Evolutionary conservation across 495 filamentous ascomycete species (phyloP).

Genomic region (Aspergillus nidulans): DNA sequence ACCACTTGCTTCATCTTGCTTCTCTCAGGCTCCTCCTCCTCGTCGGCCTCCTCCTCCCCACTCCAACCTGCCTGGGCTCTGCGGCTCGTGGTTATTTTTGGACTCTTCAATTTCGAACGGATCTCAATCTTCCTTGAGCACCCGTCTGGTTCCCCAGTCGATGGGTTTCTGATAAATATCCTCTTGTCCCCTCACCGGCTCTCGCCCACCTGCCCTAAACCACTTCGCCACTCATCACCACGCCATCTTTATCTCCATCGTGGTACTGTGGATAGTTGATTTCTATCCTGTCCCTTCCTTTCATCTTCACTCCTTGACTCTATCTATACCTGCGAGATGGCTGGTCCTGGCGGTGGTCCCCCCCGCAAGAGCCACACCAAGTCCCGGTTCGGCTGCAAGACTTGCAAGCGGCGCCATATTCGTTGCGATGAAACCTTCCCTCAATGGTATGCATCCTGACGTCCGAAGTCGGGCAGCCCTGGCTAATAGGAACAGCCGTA

Average conservation of each 20-base stretch:
- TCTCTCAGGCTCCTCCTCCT: constrained; percentile 3
- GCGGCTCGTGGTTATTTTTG: constrained; percentile 32
- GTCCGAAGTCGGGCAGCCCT: background rate
- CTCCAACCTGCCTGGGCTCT: constrained; percentile 8
- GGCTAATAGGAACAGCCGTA: constrained; percentile 58
- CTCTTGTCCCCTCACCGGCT: background rate
- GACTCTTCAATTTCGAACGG: constrained; percentile 17
- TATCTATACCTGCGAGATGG: constrained; percentile 29
- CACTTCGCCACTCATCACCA: background rate
- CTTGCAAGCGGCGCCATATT: constrained; percentile 96
- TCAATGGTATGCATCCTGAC: constrained; percentile 69
- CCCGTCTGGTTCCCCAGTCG: background rate
- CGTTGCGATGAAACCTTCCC: constrained; percentile 96
- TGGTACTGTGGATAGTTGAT: constrained; percentile 4
- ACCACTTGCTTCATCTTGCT: constrained; percentile 4
- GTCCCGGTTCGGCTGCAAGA: constrained; percentile 94
- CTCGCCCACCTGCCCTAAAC: background rate
- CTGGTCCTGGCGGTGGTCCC: constrained; percentile 49
- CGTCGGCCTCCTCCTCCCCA: constrained; percentile 2
- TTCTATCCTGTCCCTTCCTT: constrained; percentile 16
- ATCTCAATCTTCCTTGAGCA: background rate
- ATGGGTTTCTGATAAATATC: constrained; percentile 6
- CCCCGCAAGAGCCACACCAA: constrained; percentile 85
- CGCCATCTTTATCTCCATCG: background rate
- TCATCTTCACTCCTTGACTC: background rate